A percentile compares a stretch with the other conserved stretches of the same genome.
phyloP scores from a whole-genome alignment of 768 basidiomycete genomes.

The Leucogyrophana mollusca region DNA sequence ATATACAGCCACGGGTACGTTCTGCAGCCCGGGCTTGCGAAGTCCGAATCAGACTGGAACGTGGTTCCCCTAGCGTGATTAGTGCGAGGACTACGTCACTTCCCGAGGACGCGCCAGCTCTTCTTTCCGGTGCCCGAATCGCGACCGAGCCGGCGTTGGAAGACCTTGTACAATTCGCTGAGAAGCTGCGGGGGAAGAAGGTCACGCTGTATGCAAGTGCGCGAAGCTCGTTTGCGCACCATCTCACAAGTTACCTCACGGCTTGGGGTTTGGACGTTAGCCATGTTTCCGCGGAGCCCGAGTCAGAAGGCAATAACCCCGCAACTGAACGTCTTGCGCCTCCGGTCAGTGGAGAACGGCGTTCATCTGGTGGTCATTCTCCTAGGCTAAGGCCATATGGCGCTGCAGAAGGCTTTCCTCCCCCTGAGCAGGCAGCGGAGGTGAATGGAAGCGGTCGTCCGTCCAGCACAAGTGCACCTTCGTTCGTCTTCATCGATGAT shows the following conservation, averaged over 20 bases:
- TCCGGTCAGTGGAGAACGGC: not conserved
- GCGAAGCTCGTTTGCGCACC: constrained; percentile 87
- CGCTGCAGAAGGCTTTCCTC: constrained; percentile 1
- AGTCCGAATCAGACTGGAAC: constrained; percentile 61
- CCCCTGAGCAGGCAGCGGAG: too few species aligned
- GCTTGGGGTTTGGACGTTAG: constrained; percentile 95
- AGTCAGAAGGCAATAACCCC: constrained; percentile 36
- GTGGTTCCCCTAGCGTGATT: constrained; percentile 48
- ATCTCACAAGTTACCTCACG: constrained; percentile 89
- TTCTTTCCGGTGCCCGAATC: constrained; percentile 48
- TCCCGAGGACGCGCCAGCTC: constrained; percentile 47
- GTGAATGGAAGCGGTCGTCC: too few species aligned
- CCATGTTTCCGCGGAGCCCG: constrained; percentile 66
- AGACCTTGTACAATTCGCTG: constrained; percentile 77
- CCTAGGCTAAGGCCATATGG: constrained; percentile 8
- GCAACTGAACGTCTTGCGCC: constrained; percentile 13
- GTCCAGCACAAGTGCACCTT: constrained; percentile 17
- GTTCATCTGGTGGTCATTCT: not conserved
- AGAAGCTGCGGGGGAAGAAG: constrained; percentile 78
- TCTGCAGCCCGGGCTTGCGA: constrained; percentile 59
- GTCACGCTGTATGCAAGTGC: constrained; percentile 84
- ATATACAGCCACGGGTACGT: constrained; percentile 41
- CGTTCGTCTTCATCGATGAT: constrained; percentile 92
- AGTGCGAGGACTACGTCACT: constrained; percentile 38
- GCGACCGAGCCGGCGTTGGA: constrained; percentile 76